Conservation (phyloP, 176 grass and related monocot genomes). For the Carex kokanica region DNA sequence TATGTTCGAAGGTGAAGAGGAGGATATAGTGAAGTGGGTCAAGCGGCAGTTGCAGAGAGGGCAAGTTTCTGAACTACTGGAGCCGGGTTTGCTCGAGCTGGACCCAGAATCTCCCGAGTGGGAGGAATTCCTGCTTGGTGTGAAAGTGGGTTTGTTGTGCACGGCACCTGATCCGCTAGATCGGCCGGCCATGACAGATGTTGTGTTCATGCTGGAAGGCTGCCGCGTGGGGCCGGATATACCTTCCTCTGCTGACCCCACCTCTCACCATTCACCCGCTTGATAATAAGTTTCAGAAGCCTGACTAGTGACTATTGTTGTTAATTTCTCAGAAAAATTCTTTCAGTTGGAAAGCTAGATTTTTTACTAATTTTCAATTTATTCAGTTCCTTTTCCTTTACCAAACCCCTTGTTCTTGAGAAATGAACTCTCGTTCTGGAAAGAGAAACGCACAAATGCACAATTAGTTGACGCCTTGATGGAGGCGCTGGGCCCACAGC, state of each 20-base stretch:
- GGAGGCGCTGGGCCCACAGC: not conserved
- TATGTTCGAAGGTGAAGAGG: slow-evolving; percentile 92
- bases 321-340: slow-evolving; percentile 12
- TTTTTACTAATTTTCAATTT: slow-evolving; percentile 5
- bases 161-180: slow-evolving; percentile 76
- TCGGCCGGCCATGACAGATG: slow-evolving; percentile 84
- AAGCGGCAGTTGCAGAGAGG: slow-evolving; percentile 92
- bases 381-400: not conserved
- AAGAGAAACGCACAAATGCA: not conserved
- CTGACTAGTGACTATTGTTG: slow-evolving; percentile 10
- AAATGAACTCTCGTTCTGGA: not conserved
- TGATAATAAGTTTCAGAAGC: slow-evolving; percentile 23
- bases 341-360: slow-evolving; percentile 13
- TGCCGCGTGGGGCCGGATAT: slow-evolving; percentile 92
- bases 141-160: slow-evolving; percentile 96
- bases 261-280: slow-evolving; percentile 79
- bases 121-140: slow-evolving; percentile 96
- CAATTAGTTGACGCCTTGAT: not conserved
- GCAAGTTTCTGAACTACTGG: slow-evolving; percentile 73
- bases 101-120: slow-evolving; percentile 94
- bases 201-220: slow-evolving; percentile 99
- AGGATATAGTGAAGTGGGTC: slow-evolving; percentile 99
- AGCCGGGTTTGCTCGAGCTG: slow-evolving; percentile 88
- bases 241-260: slow-evolving; percentile 91
- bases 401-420: not conserved